These are phyloP conservation scores for Lactuca saligna DNA, from an alignment of 129 eudicot genomes.

Conservation along the genomic window DNA sequence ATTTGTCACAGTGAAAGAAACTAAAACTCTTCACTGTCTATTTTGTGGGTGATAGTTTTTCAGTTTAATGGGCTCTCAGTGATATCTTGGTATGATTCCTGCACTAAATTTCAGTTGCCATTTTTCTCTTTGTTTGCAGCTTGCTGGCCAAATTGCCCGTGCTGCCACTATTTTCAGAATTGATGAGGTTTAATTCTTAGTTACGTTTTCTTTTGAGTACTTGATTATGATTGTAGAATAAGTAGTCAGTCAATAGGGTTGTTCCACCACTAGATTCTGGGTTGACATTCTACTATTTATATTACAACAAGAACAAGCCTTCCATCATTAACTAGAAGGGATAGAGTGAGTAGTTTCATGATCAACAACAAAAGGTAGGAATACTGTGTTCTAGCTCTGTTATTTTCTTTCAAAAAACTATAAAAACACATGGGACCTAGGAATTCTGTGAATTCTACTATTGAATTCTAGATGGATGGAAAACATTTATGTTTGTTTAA, in stretches of 20 bases:
- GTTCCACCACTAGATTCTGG: neutral
- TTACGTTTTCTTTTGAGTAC: neutral
- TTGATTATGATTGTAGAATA: neutral
- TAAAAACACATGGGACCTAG: neutral
- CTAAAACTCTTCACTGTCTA: neutral
- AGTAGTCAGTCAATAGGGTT: neutral
- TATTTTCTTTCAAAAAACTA: too few species aligned
- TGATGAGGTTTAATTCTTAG: slow-evolving; percentile 56
- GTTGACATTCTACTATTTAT: neutral
- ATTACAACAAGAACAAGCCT: neutral
- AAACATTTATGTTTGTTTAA: slow-evolving; percentile 6
- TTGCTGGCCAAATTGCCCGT: slow-evolving; percentile 95
- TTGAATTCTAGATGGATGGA: neutral
- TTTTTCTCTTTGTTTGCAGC: slow-evolving; percentile 37
- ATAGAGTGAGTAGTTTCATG: slow-evolving; percentile 2
- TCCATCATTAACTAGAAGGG: slow-evolving; percentile 16
- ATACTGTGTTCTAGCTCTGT: too few species aligned
- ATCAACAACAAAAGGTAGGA: slow-evolving; percentile 6
- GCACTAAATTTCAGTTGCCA: neutral
- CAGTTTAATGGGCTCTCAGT: neutral
- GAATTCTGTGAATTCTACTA: neutral
- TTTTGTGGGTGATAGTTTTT: slow-evolving; percentile 2
- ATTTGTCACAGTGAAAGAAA: slow-evolving; percentile 13
- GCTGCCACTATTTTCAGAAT: slow-evolving; percentile 91
- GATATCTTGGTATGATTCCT: neutral